These are phyloP conservation scores for Paspalum notatum DNA, from an alignment of 176 grass and related monocot genomes.

Conservation along the genomic window DNA sequence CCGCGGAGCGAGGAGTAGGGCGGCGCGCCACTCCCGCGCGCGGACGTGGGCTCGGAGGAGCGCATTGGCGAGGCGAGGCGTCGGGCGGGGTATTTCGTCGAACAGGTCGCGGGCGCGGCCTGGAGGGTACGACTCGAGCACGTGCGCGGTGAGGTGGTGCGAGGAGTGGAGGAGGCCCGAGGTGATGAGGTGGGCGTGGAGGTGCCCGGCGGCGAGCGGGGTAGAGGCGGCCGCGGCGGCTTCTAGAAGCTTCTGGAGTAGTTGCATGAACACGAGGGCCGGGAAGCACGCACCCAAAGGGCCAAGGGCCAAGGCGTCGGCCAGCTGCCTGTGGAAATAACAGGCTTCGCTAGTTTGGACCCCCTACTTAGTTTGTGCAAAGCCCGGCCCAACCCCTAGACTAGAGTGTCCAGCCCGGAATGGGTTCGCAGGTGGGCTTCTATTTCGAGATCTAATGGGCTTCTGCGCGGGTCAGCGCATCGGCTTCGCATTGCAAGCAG, in stretches of 20 bases:
- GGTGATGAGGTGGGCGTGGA: conserved; percentile 55
- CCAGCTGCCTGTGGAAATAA: too few relatives aligned
- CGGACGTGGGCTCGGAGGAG: conserved; percentile 61
- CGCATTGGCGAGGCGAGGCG: conserved; percentile 61
- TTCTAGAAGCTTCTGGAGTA: conserved; percentile 52
- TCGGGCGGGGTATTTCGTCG: conserved; percentile 61
- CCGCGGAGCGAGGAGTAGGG: conserved; percentile 29
- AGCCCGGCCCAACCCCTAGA: too few relatives aligned
- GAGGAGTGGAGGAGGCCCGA: conserved; percentile 47
- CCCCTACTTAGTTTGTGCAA: too few relatives aligned
- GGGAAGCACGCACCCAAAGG: neutral
- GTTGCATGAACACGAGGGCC: neutral
- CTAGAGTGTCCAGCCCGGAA: too few relatives aligned
- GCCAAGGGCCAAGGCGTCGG: too few relatives aligned
- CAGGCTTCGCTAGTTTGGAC: too few relatives aligned
- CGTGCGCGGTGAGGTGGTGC: conserved; percentile 33
- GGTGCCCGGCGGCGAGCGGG: conserved; percentile 25
- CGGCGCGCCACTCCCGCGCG: conserved; percentile 48
- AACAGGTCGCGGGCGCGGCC: conserved; percentile 52
- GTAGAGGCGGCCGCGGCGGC: neutral
- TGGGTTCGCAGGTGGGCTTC: too few relatives aligned
- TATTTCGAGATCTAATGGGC: too few relatives aligned
- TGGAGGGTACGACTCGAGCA: conserved; percentile 35
- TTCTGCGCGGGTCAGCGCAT: too few relatives aligned
- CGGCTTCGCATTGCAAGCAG: too few relatives aligned